A percentile compares a stretch with the other conserved stretches of the same genome.
phyloP scores from a whole-genome alignment of 768 basidiomycete genomes.

The Vararia minispora region DNA sequence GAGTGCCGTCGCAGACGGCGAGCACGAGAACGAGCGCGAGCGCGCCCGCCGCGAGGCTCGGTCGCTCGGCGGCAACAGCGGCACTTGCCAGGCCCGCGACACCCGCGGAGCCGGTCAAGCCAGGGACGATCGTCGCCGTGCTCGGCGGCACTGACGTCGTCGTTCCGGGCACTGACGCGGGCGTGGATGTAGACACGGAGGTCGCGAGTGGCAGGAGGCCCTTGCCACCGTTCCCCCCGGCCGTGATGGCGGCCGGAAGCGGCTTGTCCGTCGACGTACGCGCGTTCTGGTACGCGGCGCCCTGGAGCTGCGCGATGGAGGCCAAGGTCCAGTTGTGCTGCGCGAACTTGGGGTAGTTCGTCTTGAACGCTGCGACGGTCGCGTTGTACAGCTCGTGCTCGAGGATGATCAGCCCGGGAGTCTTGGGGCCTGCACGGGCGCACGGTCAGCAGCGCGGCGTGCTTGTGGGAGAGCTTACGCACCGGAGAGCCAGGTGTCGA shows the following conservation, averaged over 20 bases:
- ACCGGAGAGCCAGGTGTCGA: conserved; percentile 9
- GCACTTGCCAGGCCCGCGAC: too few relatives aligned
- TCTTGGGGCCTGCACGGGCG: conserved; percentile 20
- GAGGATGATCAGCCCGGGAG: conserved; percentile 29
- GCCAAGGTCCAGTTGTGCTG: conserved; percentile 18
- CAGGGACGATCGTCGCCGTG: too few relatives aligned
- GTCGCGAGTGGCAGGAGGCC: conserved; percentile 4
- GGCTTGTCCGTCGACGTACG: not conserved
- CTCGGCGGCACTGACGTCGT: too few relatives aligned
- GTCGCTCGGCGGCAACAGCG: too few relatives aligned
- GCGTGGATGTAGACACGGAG: too few relatives aligned
- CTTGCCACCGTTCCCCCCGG: conserved; percentile 5
- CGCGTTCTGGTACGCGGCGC: conserved; percentile 9
- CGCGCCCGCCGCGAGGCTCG: too few relatives aligned
- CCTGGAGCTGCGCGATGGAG: conserved; percentile 7
- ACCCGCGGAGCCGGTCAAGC: too few relatives aligned
- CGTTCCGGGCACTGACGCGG: too few relatives aligned
- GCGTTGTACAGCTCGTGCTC: conserved; percentile 30
- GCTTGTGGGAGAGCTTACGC: not conserved
- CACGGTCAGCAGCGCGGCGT: not conserved
- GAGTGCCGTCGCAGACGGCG: too few relatives aligned
- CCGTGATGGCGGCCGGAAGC: not conserved
- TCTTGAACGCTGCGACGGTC: conserved; percentile 13
- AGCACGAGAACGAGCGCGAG: too few relatives aligned
- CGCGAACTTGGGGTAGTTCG: conserved; percentile 5